Evolutionary conservation across 2,329 filamentous ascomycete species (phyloP).

Genomic region (Verticillium nonalfalfae): DNA sequence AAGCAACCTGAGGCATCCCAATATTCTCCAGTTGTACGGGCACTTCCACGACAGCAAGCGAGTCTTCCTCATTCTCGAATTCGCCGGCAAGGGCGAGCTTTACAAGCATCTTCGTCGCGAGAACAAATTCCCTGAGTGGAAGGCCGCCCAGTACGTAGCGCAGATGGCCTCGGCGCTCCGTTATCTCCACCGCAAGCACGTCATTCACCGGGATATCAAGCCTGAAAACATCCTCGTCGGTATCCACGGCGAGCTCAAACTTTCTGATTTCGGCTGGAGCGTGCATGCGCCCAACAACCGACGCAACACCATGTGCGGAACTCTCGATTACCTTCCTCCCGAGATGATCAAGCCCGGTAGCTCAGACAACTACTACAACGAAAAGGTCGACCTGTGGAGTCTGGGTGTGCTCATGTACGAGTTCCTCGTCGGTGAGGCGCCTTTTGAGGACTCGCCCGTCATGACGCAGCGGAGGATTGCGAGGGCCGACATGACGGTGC

Average conservation of each 20-base stretch:
- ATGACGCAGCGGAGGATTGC: slow-evolving; percentile 92
- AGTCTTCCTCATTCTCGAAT: slow-evolving; percentile 83
- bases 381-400: slow-evolving; percentile 96
- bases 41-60: slow-evolving; percentile 88
- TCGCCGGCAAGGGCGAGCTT: slow-evolving; percentile 77
- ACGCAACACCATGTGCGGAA: slow-evolving; percentile 92
- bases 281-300: slow-evolving; percentile 95
- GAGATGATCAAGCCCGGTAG: slow-evolving; percentile 89
- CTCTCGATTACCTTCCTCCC: slow-evolving; percentile 91
- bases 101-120: slow-evolving; percentile 82
- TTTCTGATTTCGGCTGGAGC: slow-evolving; percentile 97
- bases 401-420: slow-evolving; percentile 93
- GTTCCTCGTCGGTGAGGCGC: slow-evolving; percentile 91
- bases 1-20: slow-evolving; percentile 78
- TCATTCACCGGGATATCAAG: slow-evolving; percentile 97
- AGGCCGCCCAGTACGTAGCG: slow-evolving; percentile 79
- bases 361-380: slow-evolving; percentile 82
- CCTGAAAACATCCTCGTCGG: slow-evolving; percentile 95
- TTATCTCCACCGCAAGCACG: slow-evolving; percentile 93
- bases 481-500: slow-evolving; percentile 85
- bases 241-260: slow-evolving; percentile 96
- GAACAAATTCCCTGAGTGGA: slow-evolving; percentile 76
- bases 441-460: slow-evolving; percentile 90
- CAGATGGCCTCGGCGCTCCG: slow-evolving; percentile 86
- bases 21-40: slow-evolving; percentile 76